A percentile compares a stretch with the other conserved stretches of the same genome.
Conservation (phyloP, 2,329 filamentous ascomycete genomes). For the Helicocarpus griseus region DNA sequence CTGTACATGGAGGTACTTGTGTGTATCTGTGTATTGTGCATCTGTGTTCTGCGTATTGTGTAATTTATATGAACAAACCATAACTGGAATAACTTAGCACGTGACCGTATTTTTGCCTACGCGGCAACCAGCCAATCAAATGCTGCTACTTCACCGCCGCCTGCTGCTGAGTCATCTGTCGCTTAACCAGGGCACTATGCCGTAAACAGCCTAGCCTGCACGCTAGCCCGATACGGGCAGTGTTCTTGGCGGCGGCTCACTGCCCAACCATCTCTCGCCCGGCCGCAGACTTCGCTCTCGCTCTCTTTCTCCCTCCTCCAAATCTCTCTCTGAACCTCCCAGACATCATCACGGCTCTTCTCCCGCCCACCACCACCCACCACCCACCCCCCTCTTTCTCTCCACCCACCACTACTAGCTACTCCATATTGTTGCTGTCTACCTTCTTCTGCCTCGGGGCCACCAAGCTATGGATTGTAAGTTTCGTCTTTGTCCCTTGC, state of each 20-base stretch:
- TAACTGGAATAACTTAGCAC: too few relatives aligned
- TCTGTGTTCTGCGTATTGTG: too few relatives aligned
- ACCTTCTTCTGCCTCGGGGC: conserved; percentile 31
- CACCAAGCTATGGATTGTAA: conserved; percentile 51
- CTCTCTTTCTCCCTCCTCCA: conserved; percentile 8
- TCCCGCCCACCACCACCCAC: conserved; percentile 22
- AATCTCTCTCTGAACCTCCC: conserved; percentile 12
- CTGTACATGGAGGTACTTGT: too few relatives aligned
- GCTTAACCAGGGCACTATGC: neutral
- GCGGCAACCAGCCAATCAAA: neutral
- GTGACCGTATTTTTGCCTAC: too few relatives aligned
- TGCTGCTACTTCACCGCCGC: neutral
- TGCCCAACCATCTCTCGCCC: conserved; percentile 6
- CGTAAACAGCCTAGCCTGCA: neutral
- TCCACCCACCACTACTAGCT: too few relatives aligned
- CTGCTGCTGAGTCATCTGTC: neutral
- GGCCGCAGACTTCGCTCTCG: conserved; percentile 7
- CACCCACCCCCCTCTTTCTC: conserved; percentile 13
- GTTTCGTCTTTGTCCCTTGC: conserved; percentile 28
- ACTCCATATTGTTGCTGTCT: conserved; percentile 18
- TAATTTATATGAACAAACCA: too few relatives aligned
- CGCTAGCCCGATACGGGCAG: too few relatives aligned
- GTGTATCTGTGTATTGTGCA: too few relatives aligned
- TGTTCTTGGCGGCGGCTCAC: conserved; percentile 1
- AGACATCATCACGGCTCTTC: conserved; percentile 21